Conservation (phyloP, 768 basidiomycete species). For the Mycena indigotica region DNA sequence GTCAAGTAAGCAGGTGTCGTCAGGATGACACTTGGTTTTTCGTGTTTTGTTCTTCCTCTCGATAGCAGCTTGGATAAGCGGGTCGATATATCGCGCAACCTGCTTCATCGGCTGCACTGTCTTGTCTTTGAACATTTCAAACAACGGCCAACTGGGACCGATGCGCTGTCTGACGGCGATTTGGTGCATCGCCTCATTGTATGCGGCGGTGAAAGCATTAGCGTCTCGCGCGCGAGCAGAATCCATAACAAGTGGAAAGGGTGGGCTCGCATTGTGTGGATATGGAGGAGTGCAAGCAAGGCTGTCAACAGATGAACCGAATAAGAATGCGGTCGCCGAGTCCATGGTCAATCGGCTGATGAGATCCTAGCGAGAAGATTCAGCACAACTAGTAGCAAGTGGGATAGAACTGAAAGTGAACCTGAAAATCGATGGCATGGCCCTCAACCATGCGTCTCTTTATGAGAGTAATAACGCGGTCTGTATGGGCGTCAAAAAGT, state of each 20-base stretch:
- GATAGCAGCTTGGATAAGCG: slow-evolving; percentile 51
- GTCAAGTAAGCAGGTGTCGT: slow-evolving; percentile 38
- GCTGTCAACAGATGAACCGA: slow-evolving; percentile 48
- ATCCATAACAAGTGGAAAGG: slow-evolving; percentile 12
- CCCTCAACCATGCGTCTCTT: slow-evolving; percentile 33
- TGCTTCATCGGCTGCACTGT: slow-evolving; percentile 46
- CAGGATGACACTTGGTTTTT: slow-evolving; percentile 13
- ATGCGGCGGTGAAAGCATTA: slow-evolving; percentile 47
- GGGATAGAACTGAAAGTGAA: slow-evolving; percentile 10
- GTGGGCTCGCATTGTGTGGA: slow-evolving; percentile 35
- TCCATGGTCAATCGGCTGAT: slow-evolving; percentile 61
- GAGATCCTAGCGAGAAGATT: slow-evolving; percentile 42
- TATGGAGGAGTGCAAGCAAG: slow-evolving; percentile 51
- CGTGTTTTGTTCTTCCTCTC: slow-evolving; percentile 32
- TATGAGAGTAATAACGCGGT: slow-evolving; percentile 36
- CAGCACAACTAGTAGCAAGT: neutral
- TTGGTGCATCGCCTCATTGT: slow-evolving; percentile 47
- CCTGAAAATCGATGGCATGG: slow-evolving; percentile 44
- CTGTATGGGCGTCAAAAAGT: slow-evolving; percentile 42
- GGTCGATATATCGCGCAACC: slow-evolving; percentile 53
- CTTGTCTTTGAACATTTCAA: slow-evolving; percentile 54
- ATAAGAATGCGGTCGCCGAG: slow-evolving; percentile 60
- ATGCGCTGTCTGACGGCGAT: slow-evolving; percentile 43
- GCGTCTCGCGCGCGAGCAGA: slow-evolving; percentile 24
- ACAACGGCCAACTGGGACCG: slow-evolving; percentile 51